Conservation (phyloP, 768 basidiomycete species). For the Galerina sulciceps region DNA sequence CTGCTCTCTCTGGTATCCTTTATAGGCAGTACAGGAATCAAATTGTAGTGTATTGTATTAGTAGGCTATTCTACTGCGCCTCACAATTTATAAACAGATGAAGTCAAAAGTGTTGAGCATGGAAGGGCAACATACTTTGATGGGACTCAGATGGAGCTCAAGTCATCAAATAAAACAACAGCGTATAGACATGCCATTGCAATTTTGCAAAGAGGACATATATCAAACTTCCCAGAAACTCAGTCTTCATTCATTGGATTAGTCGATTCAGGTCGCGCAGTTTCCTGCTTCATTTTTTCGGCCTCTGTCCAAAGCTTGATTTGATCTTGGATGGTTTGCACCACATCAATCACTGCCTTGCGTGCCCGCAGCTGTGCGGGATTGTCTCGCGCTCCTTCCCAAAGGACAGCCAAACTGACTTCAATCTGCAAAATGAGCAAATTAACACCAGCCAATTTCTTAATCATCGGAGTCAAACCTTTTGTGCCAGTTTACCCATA, state of each 20-base stretch:
- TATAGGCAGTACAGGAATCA: too few species aligned
- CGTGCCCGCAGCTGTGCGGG: slow-evolving; percentile 47
- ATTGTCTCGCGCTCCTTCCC: slow-evolving; percentile 58
- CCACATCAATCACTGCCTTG: slow-evolving; percentile 39
- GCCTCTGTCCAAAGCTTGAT: slow-evolving; percentile 49
- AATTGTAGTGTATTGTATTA: too few species aligned
- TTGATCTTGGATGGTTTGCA: slow-evolving; percentile 45
- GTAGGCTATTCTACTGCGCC: too few species aligned
- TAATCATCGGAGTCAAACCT: slow-evolving; percentile 40
- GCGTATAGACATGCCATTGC: too few species aligned
- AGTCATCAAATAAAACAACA: too few species aligned
- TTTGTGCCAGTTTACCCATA: slow-evolving; percentile 55
- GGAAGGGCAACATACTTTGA: too few species aligned
- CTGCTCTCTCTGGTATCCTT: too few species aligned
- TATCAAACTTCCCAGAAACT: neutral
- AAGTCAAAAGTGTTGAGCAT: too few species aligned
- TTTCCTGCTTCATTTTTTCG: slow-evolving; percentile 30
- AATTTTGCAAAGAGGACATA: neutral
- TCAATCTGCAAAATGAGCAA: slow-evolving; percentile 13
- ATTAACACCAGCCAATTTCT: neutral
- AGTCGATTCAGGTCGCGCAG: slow-evolving; percentile 9
- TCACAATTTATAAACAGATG: too few species aligned
- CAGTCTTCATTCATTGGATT: slow-evolving; percentile 20
- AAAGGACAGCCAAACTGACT: slow-evolving; percentile 61
- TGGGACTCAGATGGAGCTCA: too few species aligned